These are phyloP conservation scores for Cordyceps pruinosa DNA, from an alignment of 2,329 filamentous ascomycete genomes.

Conservation along the genomic window DNA sequence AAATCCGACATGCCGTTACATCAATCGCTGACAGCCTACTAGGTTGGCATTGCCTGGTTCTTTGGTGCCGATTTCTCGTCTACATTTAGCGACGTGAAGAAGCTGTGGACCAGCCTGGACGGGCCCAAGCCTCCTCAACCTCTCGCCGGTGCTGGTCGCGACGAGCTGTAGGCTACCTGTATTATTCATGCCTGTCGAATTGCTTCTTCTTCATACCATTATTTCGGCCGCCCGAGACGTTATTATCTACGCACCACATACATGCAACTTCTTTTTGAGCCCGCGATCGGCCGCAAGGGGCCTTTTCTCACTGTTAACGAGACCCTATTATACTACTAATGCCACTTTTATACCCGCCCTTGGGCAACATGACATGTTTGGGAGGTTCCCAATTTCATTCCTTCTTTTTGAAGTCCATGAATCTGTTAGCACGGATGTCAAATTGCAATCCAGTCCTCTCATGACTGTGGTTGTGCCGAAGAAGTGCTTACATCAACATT, in stretches of 20 bases:
- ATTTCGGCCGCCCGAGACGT: not conserved
- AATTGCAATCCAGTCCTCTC: conserved; percentile 85
- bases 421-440: conserved; percentile 86
- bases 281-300: not conserved
- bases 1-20: conserved; percentile 13
- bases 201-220: conserved; percentile 4
- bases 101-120: conserved; percentile 16
- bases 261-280: not conserved
- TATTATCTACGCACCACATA: not conserved
- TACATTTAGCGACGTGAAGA: conserved; percentile 21
- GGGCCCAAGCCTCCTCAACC: conserved; percentile 17
- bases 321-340: conserved; percentile 12
- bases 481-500: conserved; percentile 82
- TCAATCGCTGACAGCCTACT: conserved; percentile 9
- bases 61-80: conserved; percentile 76
- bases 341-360: conserved; percentile 2
- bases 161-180: conserved; percentile 28
- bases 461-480: conserved; percentile 97
- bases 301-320: not conserved
- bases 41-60: conserved; percentile 73
- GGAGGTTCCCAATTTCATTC: not conserved
- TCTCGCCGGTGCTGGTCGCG: conserved; percentile 22
- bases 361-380: not conserved
- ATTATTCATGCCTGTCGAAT: not conserved
- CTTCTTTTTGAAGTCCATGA: not conserved